Base-by-base conservation (phyloP, 108 stramenopile genomes). In the Fistulifera solaris region DNA sequence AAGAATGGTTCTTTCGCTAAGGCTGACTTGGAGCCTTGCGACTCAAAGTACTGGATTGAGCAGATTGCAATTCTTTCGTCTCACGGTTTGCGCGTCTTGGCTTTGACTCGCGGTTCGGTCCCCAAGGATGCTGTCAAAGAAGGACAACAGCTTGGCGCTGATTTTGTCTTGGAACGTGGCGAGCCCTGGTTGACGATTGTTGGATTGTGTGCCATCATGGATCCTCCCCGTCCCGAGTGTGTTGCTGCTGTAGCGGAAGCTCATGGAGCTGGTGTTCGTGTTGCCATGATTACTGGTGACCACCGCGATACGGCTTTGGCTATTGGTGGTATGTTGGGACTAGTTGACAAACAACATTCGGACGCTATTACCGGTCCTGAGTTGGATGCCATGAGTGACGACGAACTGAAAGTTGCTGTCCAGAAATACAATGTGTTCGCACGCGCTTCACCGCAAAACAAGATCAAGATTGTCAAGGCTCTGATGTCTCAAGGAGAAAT, bases 201-300 rank as follows among this genome's bases (percentile, higher is more conserved):
- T 50, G 95, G 97, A 35, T 75, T 96, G 43, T 81, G 93, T 50
- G 95, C 91, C 39, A 94, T 98, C 58, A 79, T 88, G 72, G 97
- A 98, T 53, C 97, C 97, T 26, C 94, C 94, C 39, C 81, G 95
- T 48, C 81, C 89, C 1, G 94, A 92, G 49, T 94, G 88, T 65
- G 70, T 84, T 19, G 70, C 68, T 48, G 90, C 93, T 38, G 86
- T 96, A 41, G 59, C 63, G 18, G 81, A 73, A 56, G 93, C 94
- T 38, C 88, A 93, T 50, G 52, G 68, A 28, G 89, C 92, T 48
- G 85, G 91, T 40, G 86, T 95, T 40, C 86, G 94, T 48, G 92
- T 95, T 56, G 83, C 84, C 50, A 98, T 98, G 97, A 96, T 98
- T 63, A 97, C 96, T 31, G 97, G 97, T 38, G 97, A 98, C 54